Evolutionary conservation across 1,139 yeast genomes (phyloP), one percentile per base, ranked within the genome.

Genomic region (Saccharomyces hybrid): DNA sequence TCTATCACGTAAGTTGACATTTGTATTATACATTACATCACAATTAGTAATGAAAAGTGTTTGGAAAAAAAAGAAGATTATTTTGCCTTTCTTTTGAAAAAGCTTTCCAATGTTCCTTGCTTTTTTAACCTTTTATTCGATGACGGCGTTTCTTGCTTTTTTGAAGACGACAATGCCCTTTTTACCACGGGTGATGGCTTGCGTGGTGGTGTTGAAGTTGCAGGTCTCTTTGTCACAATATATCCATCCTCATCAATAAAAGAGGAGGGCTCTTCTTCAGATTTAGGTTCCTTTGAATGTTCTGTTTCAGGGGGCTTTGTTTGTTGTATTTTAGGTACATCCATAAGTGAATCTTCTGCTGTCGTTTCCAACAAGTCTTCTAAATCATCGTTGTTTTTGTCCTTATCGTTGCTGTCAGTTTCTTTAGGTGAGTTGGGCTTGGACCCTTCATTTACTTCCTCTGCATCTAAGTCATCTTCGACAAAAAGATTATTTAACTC

Each of bases 161-260:
- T 53, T 28, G 57, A 42, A 5, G 56, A 48, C 23, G 5, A 38
- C 13, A 38, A 20, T 13, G 57, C 41, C 13, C 63, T 16, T 38
- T 48, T 53, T 11, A 32, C 47, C 5, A 56, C 48, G 5, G 59
- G 56, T 50, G 28, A 49, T 31, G 25, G 51, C 53, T 7, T 59
- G 51, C 34, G 47, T 34, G 48, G 48, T 14, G 26, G 47, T 3
- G 31, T 57, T 50, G 25, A 27, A 32, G 53, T 47, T 28, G 34
- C 54, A 28, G 47, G 55, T 27, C 57, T 59, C 48, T 59, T 60
- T 3, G 71, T 67, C 13, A 68, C 71, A 32, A 61, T 63, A 52
- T 67, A 68, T 7, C 71, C 71, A 34, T 68, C 71, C 13, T 66
- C 67, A 51, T 68, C 71, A 2, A 65, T 59, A 48, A 61, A 64